These are phyloP conservation scores for Agrocybe praecox DNA, from an alignment of 768 basidiomycete species.

Conservation along the genomic window DNA sequence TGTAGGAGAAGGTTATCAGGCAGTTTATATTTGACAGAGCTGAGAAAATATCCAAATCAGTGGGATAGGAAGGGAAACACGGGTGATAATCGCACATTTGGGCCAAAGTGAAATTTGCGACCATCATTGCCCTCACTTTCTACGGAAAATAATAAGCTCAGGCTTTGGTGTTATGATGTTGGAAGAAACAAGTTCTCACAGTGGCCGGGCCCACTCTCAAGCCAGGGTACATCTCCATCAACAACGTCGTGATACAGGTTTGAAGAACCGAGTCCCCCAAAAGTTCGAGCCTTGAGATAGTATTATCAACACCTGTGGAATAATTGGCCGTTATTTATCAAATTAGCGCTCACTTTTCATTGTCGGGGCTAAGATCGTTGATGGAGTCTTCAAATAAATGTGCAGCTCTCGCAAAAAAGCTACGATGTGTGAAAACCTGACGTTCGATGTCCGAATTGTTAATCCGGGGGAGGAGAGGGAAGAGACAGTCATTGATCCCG, in stretches of 20 bases:
- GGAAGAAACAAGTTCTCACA: constrained; percentile 37
- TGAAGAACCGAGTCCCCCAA: constrained; percentile 76
- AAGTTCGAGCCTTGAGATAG: constrained; percentile 73
- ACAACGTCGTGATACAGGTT: constrained; percentile 63
- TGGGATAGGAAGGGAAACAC: constrained; percentile 2
- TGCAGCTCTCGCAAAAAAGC: constrained; percentile 66
- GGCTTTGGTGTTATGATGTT: constrained; percentile 1
- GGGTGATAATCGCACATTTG: constrained; percentile 49
- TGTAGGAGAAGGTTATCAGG: constrained; percentile 66
- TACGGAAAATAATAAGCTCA: constrained; percentile 26
- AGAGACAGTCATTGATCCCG: constrained; percentile 41
- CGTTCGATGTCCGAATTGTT: constrained; percentile 40
- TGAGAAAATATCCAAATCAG: constrained; percentile 22
- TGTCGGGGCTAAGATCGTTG: constrained; percentile 77
- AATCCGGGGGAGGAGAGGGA: constrained; percentile 66
- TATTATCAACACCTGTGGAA: too few relatives aligned
- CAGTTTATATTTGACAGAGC: constrained; percentile 66
- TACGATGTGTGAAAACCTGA: constrained; percentile 78
- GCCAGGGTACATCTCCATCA: constrained; percentile 66
- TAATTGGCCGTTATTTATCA: not conserved
- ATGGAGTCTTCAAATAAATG: constrained; percentile 77
- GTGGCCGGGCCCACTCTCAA: constrained; percentile 80
- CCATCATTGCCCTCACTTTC: constrained; percentile 81
- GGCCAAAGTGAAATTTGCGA: constrained; percentile 74
- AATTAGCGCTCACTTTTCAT: constrained; percentile 63